phyloP scores from a whole-genome alignment of 73 alveolate species.

The Blepharisma japonicum region DNA sequence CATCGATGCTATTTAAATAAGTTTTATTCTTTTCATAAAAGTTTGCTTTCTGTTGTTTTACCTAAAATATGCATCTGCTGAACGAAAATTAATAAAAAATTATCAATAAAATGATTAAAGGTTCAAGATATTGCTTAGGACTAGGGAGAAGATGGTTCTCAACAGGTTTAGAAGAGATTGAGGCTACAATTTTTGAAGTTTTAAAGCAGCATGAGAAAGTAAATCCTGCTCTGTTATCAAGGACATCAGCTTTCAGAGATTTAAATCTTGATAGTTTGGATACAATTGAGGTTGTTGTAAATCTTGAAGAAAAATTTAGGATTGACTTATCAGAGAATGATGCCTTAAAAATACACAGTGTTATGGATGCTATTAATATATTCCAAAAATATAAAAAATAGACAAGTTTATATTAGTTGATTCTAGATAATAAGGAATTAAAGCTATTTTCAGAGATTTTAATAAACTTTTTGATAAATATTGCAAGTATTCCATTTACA shows the following conservation, averaged over 20 bases:
- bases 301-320: constrained; percentile 19
- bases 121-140: no score
- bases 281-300: not conserved
- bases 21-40: no score
- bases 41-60: no score
- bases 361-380: constrained; percentile 11
- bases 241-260: not conserved
- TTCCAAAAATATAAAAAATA: not conserved
- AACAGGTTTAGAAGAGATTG: not conserved
- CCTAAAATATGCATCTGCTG: no score
- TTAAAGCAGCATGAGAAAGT: not conserved
- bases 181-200: constrained; percentile 24
- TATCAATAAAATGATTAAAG: no score
- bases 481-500: no score
- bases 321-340: not conserved
- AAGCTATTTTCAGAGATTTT: no score
- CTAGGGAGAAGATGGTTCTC: no score
- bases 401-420: not conserved
- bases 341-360: not conserved
- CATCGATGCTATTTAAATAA: no score
- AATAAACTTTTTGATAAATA: no score
- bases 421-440: no score
- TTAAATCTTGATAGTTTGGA: not conserved
- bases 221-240: not conserved
- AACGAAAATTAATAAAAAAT: no score